A percentile compares a stretch with the other conserved stretches of the same genome.
phyloP scores from a whole-genome alignment of 2,329 filamentous ascomycete species.

The Microcyclospora tardicrescens region DNA sequence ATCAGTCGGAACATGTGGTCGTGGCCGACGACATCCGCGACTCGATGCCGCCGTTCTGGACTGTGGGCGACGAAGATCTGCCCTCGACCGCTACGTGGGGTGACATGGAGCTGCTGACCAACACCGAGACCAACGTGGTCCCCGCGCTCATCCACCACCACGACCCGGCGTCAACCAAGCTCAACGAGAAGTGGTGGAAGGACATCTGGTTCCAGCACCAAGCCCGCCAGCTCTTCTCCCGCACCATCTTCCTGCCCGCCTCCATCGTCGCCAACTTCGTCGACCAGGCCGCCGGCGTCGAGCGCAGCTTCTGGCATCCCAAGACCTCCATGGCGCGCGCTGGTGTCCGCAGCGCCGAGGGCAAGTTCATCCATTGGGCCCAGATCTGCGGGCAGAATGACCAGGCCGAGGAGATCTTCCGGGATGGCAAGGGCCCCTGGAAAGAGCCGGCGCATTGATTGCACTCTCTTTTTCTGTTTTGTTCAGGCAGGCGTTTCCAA shows the following conservation, averaged over 20 bases:
- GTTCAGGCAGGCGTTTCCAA: too few relatives aligned
- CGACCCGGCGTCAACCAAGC: neutral
- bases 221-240: neutral
- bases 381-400: neutral
- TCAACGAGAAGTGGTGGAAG: neutral
- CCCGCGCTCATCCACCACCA: conserved; percentile 16
- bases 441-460: neutral
- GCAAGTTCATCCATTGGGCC: neutral
- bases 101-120: conserved; percentile 14
- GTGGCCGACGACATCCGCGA: conserved; percentile 12
- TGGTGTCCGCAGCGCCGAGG: neutral
- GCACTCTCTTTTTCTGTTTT: too few relatives aligned
- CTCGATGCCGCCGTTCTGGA: conserved; percentile 13
- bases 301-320: neutral
- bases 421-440: neutral
- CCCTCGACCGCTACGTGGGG: conserved; percentile 7
- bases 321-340: neutral
- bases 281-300: neutral
- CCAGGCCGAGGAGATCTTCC: neutral
- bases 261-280: neutral
- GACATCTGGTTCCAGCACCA: neutral
- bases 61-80: conserved; percentile 2
- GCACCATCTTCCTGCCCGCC: neutral
- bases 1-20: conserved; percentile 1
- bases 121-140: conserved; percentile 15